A percentile compares a stretch with the other conserved stretches of the same genome.
Evolutionary conservation across 208 protist genomes (phyloP).

Genomic region (Trypanosoma cruzi): DNA sequence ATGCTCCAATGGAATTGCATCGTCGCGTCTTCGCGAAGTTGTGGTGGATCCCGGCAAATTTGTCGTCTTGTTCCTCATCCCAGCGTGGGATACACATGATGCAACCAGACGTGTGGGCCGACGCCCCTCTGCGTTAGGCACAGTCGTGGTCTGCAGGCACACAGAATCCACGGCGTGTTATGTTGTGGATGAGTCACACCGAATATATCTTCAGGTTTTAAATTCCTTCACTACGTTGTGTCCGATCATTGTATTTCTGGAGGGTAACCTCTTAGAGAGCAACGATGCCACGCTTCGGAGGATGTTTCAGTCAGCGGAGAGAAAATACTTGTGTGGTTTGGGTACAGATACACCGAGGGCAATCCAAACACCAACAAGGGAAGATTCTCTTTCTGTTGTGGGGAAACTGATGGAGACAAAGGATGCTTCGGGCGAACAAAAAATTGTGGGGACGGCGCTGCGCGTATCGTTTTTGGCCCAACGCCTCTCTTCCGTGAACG

Average conservation of each 20-base stretch:
- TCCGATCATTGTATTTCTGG: constrained; percentile 22
- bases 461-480: constrained; percentile 13
- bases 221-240: not conserved
- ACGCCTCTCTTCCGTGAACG: not conserved
- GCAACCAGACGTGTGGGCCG: not conserved
- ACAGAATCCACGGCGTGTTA: constrained; percentile 9
- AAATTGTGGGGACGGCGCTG: not conserved
- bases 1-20: not conserved
- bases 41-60: constrained; percentile 18
- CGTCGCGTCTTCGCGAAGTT: constrained; percentile 21
- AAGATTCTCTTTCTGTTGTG: not conserved
- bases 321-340: not conserved
- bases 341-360: not conserved
- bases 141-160: constrained; percentile 7
- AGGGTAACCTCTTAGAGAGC: constrained; percentile 9
- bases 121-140: not conserved
- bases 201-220: constrained; percentile 15
- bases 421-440: not conserved
- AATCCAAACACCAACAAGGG: not conserved
- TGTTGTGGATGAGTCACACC: constrained; percentile 30
- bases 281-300: constrained; percentile 7
- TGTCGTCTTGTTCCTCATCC: constrained; percentile 11
- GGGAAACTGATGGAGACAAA: not conserved
- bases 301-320: constrained; percentile 7
- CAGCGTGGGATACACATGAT: not conserved